Conservation (phyloP, 306 rosid species). For the Casuarina cunninghamiana region DNA sequence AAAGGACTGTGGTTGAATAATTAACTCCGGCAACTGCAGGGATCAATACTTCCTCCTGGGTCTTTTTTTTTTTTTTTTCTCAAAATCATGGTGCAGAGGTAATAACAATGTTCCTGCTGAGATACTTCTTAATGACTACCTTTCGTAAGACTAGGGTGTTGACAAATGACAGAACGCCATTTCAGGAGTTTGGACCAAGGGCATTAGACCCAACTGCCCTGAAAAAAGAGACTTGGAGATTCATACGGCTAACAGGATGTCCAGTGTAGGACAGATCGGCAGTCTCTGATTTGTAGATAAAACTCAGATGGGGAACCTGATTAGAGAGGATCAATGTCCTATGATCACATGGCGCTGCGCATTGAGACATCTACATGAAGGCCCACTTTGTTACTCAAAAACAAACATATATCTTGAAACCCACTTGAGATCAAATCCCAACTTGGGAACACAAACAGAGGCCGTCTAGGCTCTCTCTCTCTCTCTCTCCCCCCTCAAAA, state of each 20-base stretch:
- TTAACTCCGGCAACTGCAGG: not conserved
- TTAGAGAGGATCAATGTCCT: conserved; percentile 38
- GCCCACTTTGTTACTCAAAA: conserved; percentile 83
- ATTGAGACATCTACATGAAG: conserved; percentile 69
- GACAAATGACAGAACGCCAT: conserved; percentile 38
- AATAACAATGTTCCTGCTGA: conserved; percentile 9
- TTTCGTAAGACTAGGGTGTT: conserved; percentile 2
- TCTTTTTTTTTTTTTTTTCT: no score
- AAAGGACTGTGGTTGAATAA: not conserved
- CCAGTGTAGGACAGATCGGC: conserved; percentile 37
- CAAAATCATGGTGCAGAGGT: not conserved
- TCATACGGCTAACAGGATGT: conserved; percentile 20
- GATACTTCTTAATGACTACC: conserved; percentile 28
- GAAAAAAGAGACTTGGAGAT: conserved; percentile 40
- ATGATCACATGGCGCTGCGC: conserved; percentile 79
- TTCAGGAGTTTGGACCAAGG: conserved; percentile 18
- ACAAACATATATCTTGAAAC: conserved; percentile 58
- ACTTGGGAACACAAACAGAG: conserved; percentile 73
- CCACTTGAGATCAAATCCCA: conserved; percentile 81
- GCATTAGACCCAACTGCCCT: conserved; percentile 23
- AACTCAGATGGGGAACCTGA: conserved; percentile 4
- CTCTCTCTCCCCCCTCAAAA: conserved; percentile 25
- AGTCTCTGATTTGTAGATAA: conserved; percentile 29
- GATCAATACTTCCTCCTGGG: not conserved
- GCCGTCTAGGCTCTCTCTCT: conserved; percentile 29